Percentiles rank a stretch among this genome's conserved stretches.
Conservation (phyloP, 2,329 filamentous ascomycete genomes). For the Cladosporium sp. region DNA sequence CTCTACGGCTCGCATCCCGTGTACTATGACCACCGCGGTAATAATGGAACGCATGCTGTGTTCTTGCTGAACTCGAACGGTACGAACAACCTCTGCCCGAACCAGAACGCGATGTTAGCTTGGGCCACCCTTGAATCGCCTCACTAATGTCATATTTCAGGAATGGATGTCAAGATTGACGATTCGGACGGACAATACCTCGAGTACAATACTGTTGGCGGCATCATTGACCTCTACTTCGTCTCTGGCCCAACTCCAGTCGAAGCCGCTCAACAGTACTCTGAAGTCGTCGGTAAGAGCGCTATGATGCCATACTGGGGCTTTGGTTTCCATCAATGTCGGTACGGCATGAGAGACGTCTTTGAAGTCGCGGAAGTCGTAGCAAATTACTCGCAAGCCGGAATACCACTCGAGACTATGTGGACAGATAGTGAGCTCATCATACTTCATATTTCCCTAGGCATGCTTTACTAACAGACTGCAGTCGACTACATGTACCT, state of each 20-base stretch:
- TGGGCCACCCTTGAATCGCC: no score
- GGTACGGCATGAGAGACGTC: slow-evolving; percentile 51
- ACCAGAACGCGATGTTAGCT: no score
- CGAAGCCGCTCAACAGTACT: slow-evolving; percentile 46
- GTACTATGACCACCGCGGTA: slow-evolving; percentile 66
- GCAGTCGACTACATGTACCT: slow-evolving; percentile 35
- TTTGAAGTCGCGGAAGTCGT: slow-evolving; percentile 63
- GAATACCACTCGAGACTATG: slow-evolving; percentile 52
- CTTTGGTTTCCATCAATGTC: slow-evolving; percentile 43
- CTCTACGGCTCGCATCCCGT: slow-evolving; percentile 70
- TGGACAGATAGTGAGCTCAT: slow-evolving; percentile 47
- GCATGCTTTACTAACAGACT: background rate
- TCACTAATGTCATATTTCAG: slow-evolving; percentile 6
- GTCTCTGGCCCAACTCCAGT: slow-evolving; percentile 44
- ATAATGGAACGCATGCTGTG: slow-evolving; percentile 56
- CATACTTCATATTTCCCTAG: no score
- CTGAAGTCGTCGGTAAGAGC: slow-evolving; percentile 45
- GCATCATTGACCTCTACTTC: slow-evolving; percentile 63
- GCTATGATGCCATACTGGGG: slow-evolving; percentile 51
- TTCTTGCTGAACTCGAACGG: slow-evolving; percentile 67
- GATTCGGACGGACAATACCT: slow-evolving; percentile 62
- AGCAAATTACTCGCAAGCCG: slow-evolving; percentile 58
- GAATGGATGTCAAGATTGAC: slow-evolving; percentile 71
- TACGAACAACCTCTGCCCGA: background rate
- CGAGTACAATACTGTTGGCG: slow-evolving; percentile 75